Base-by-base conservation (phyloP, 176 grass and related monocot genomes). In the Alopecurus myosuroides region DNA sequence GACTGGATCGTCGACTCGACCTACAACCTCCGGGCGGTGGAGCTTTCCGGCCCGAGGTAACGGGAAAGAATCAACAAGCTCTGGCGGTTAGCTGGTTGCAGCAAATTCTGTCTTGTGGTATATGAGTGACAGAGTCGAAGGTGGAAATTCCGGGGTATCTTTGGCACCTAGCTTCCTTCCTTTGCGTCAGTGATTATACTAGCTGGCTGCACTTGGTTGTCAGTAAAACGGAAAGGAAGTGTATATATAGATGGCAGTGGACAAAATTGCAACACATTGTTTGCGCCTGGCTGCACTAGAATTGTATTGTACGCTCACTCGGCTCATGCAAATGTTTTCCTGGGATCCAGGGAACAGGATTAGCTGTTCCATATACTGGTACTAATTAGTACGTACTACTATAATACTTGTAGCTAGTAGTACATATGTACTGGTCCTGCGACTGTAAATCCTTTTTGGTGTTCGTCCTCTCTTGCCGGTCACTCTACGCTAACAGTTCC, bases 11-110 rank as follows among this genome's bases (percentile, higher is more conserved):
- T 89, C 69, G 89, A 94, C 69, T 94, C 94, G 6, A 94, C 87
- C 33, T 67, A 88, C 70, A 88, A 91, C 56, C 52, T 94, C 74
- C 67, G 65, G 52, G 64, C 87, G 1, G 75, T 76, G 23, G 91
- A 97, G 56, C 79, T 97, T 15, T 97, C 91, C 23, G 85, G 89
- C 20, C 92, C 94, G 28, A 92, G 94, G 85, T 97, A 79, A 85
- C 37, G 13, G 13, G 9, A 29, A 69, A 9, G 23, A 37, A n/a
- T 42, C 9, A 53, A 41, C 41, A 8, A 31, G 42, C 48, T 81
- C 7, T n/a, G 12, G n/a, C 7, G 31, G n/a, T n/a, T n/a, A n/a
- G 39, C 71, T 34, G 20, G 20, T 17, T 41, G 39, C 77, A 53
- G 68, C n/a, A 63, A 76, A 50, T 42, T 76, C 10, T 51, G 40